Base-by-base conservation (phyloP, 108 stramenopile genomes). In the Chaetoceros muelleri region DNA sequence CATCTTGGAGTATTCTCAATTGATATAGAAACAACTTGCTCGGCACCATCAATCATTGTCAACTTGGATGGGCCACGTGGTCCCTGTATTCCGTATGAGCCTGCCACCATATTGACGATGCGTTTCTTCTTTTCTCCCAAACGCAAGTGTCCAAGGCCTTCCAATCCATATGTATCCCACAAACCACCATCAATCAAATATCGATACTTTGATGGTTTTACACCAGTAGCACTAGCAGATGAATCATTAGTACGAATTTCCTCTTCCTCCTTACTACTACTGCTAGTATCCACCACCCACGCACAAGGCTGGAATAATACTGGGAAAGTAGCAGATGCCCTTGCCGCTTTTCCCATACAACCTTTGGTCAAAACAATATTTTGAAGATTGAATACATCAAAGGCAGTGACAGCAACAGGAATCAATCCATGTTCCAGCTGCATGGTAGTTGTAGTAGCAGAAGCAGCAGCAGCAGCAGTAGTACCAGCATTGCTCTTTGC, bases 241-340 rank as follows among this genome's bases (percentile, higher is more conserved):
- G n/a, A n/a, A n/a, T n/a, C n/a, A n/a, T n/a, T n/a, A n/a, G n/a
- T n/a, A n/a, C n/a, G n/a, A 17, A 63, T 48, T 19, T 54, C 69
- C 30, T 17, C 45, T 19, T 52, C 50, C 5, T 27, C 44, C 45
- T 54, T 29, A 18, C 51, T 24, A 2, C 64, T 52, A 44, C 57
- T 44, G 18, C 58, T 28, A n/a, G 45, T n/a, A 28, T 60, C 47
- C 25, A 51, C 59, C 30, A 45, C 53, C 87, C 87, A 89, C 18
- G 64, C 60, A 28, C 82, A 79, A 3, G 87, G 87, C 53, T 85
- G 82, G 49, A 89, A 85, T 13, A 89, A 49, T 10, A 72, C 54
- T 5, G 87, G 87, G 66, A 89, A 89, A 24, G 79, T 79, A 3
- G 87, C 87, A 48, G 78, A 79, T 24, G 83, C 74, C 20, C 87